These are phyloP conservation scores for Quillaja saponaria DNA, from an alignment of 306 rosid species.

Conservation along the genomic window DNA sequence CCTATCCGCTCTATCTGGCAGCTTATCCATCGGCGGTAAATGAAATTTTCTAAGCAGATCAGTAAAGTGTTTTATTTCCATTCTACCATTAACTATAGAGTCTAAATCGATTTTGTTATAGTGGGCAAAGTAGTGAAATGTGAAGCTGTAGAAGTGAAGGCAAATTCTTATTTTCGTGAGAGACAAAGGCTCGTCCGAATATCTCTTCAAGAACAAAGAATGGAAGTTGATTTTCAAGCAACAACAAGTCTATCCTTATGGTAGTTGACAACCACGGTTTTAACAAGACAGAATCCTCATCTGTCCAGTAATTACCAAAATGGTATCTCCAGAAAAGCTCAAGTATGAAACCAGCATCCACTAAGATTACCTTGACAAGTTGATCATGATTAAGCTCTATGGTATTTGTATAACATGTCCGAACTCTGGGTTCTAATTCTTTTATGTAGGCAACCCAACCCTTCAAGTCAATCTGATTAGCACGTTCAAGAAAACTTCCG, in stretches of 20 bases:
- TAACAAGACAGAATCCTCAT: background rate
- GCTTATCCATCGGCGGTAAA: background rate
- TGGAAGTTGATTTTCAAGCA: slow-evolving; percentile 26
- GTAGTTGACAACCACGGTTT: background rate
- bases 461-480: background rate
- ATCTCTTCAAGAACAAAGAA: slow-evolving; percentile 12
- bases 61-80: slow-evolving; percentile 5
- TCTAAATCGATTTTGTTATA: background rate
- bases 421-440: background rate
- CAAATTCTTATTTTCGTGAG: rapidly evolving
- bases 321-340: background rate
- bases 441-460: background rate
- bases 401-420: background rate
- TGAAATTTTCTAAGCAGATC: slow-evolving; percentile 6
- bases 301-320: rapidly evolving
- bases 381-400: background rate
- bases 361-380: background rate
- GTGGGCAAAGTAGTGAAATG: background rate
- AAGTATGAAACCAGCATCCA: slow-evolving; percentile 16
- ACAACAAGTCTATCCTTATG: background rate
- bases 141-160: background rate
- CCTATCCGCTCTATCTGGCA: rapidly evolving
- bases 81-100: background rate
- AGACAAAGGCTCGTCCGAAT: background rate
- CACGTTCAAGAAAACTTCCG: background rate